These are phyloP conservation scores for Aschersonia sp. DNA, from an alignment of 2,329 filamentous ascomycete species.

Conservation along the genomic window DNA sequence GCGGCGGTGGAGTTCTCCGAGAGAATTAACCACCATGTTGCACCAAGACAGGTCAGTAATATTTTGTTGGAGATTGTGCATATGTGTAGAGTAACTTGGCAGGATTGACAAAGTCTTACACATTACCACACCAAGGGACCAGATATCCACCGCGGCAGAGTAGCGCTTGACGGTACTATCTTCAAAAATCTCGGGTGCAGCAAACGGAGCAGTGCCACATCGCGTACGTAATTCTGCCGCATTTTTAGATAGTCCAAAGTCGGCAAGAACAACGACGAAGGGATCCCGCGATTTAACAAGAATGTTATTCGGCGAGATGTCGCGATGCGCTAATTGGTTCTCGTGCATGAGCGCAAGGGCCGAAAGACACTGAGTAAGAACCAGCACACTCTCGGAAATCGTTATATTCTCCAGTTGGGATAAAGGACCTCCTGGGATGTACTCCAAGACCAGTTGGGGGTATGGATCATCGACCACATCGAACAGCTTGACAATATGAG, in stretches of 20 bases:
- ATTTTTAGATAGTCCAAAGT: slow-evolving; percentile 87
- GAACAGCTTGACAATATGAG: slow-evolving; percentile 7
- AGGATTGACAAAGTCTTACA: slow-evolving; percentile 1
- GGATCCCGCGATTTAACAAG: slow-evolving; percentile 52
- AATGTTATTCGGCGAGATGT: slow-evolving; percentile 91
- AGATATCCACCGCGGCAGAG: slow-evolving; percentile 77
- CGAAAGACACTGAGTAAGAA: slow-evolving; percentile 6
- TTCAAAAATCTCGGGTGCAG: slow-evolving; percentile 64
- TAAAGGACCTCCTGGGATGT: slow-evolving; percentile 5
- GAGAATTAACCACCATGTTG: slow-evolving; percentile 1
- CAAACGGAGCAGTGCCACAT: slow-evolving; percentile 77
- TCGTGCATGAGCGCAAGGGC: slow-evolving; percentile 8
- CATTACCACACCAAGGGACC: slow-evolving; percentile 74
- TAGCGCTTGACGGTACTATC: slow-evolving; percentile 45
- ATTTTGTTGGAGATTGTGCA: not conserved
- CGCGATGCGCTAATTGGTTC: slow-evolving; percentile 64
- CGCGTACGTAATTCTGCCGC: slow-evolving; percentile 83
- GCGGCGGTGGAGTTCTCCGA: not conserved
- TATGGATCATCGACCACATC: not conserved
- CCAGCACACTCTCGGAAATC: slow-evolving; percentile 4
- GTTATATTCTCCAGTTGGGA: slow-evolving; percentile 1
- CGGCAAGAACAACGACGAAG: slow-evolving; percentile 70
- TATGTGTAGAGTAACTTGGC: slow-evolving; percentile 1
- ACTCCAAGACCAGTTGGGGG: slow-evolving; percentile 6
- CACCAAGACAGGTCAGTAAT: slow-evolving; percentile 1